Evolutionary conservation across 2,329 filamentous ascomycete species (phyloP).

Genomic region (Monosporascus sp.): DNA sequence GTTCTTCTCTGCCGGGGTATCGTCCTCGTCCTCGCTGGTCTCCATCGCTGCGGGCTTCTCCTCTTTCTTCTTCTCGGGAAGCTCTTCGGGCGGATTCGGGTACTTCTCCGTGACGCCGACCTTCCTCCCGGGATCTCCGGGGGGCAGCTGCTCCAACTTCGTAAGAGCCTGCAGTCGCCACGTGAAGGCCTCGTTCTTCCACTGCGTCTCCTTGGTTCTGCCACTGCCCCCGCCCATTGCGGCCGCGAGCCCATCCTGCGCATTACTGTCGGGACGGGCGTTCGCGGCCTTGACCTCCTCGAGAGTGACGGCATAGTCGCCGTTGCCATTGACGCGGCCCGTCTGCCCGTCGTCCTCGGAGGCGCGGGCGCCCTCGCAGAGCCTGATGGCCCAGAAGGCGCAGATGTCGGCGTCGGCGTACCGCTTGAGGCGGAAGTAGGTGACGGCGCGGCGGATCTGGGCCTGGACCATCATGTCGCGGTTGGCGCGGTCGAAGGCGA

Average conservation of each 20-base stretch:
- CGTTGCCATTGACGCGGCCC: slow-evolving; percentile 35
- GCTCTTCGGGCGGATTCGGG: slow-evolving; percentile 20
- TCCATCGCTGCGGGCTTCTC: slow-evolving; percentile 4
- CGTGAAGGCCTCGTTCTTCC: slow-evolving; percentile 35
- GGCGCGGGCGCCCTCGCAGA: slow-evolving; percentile 33
- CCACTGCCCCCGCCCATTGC: slow-evolving; percentile 9
- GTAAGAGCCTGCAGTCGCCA: slow-evolving; percentile 44
- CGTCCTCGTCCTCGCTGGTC: not conserved
- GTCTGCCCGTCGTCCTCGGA: slow-evolving; percentile 31
- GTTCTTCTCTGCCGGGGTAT: not conserved
- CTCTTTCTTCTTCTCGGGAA: slow-evolving; percentile 10
- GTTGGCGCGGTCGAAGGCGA: slow-evolving; percentile 62
- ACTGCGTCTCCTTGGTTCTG: slow-evolving; percentile 17
- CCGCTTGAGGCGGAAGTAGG: slow-evolving; percentile 62
- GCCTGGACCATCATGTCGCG: slow-evolving; percentile 73
- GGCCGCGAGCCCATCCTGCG: slow-evolving; percentile 14
- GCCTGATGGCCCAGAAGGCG: slow-evolving; percentile 51
- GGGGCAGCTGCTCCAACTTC: slow-evolving; percentile 37
- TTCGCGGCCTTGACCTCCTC: slow-evolving; percentile 21
- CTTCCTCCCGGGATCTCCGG: slow-evolving; percentile 41
- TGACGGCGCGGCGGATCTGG: slow-evolving; percentile 73
- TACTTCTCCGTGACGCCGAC: slow-evolving; percentile 33
- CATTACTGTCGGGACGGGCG: slow-evolving; percentile 2
- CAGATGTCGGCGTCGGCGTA: slow-evolving; percentile 73
- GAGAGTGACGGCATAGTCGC: slow-evolving; percentile 40